phyloP scores from a whole-genome alignment of 768 basidiomycete species.

The Boletus tomentosulus region DNA sequence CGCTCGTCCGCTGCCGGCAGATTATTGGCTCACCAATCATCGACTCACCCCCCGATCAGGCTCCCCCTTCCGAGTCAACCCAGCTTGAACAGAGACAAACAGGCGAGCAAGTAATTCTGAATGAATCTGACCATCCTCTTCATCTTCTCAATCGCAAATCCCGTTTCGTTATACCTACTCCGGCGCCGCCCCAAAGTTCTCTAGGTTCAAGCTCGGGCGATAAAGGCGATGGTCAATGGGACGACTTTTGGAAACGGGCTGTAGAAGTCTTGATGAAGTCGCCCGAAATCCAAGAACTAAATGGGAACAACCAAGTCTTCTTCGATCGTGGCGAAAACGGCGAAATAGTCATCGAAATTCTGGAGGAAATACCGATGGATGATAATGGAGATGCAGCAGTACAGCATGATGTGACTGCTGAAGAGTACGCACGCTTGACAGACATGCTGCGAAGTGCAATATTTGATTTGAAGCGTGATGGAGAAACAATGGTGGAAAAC shows the following conservation, averaged over 20 bases:
- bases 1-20: conserved; percentile 75
- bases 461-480: conserved; percentile 42
- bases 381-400: conserved; percentile 18
- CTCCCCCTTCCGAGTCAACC: conserved; percentile 23
- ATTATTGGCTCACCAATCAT: conserved; percentile 39
- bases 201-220: conserved; percentile 14
- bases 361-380: conserved; percentile 42
- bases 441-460: conserved; percentile 53
- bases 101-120: conserved; percentile 33
- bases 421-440: conserved; percentile 42
- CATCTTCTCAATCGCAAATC: conserved; percentile 47
- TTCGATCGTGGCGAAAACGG: conserved; percentile 41
- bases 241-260: conserved; percentile 27
- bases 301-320: conserved; percentile 34
- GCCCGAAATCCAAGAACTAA: conserved; percentile 27
- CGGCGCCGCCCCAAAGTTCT: conserved; percentile 16
- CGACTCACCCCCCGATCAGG: conserved; percentile 8
- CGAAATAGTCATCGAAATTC: conserved; percentile 40
- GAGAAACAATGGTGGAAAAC: conserved; percentile 17
- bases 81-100: conserved; percentile 29
- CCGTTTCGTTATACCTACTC: conserved; percentile 41
- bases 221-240: conserved; percentile 15
- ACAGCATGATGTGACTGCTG: conserved; percentile 31
- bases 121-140: conserved; percentile 53
- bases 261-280: conserved; percentile 28